Conservation (phyloP, 2,329 filamentous ascomycete genomes). For the Pseudocercospora pini-densiflorae region DNA sequence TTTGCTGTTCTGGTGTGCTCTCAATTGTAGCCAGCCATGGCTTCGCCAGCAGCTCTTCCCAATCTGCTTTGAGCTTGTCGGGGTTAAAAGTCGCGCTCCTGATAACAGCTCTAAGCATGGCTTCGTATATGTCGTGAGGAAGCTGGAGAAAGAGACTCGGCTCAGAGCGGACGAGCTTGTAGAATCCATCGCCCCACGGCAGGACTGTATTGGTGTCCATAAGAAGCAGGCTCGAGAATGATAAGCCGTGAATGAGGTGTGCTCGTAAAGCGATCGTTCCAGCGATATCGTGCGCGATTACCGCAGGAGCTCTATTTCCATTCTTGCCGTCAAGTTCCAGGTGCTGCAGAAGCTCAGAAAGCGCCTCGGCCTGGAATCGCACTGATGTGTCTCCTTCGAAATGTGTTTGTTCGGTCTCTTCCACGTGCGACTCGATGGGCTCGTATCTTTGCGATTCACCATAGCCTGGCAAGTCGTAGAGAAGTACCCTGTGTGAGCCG, state of each 20-base stretch:
- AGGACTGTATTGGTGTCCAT: constrained; percentile 51
- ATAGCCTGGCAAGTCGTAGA: constrained; percentile 55
- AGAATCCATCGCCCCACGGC: constrained; percentile 51
- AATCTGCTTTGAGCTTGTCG: constrained; percentile 31
- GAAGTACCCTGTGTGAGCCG: constrained; percentile 43
- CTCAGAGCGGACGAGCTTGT: constrained; percentile 44
- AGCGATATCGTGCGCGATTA: constrained; percentile 54
- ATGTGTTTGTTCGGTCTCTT: constrained; percentile 23
- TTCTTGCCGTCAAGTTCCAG: constrained; percentile 36
- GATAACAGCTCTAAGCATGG: constrained; percentile 48
- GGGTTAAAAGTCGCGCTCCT: constrained; percentile 42
- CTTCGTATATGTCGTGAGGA: constrained; percentile 41
- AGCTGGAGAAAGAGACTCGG: constrained; percentile 38
- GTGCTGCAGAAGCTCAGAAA: constrained; percentile 44
- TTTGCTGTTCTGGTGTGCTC: constrained; percentile 10
- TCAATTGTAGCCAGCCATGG: constrained; percentile 37
- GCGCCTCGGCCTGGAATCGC: constrained; percentile 44
- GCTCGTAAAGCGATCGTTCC: constrained; percentile 49
- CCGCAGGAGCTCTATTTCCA: constrained; percentile 35
- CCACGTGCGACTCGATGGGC: constrained; percentile 23
- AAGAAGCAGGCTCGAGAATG: constrained; percentile 48
- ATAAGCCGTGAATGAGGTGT: constrained; percentile 43
- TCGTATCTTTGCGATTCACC: constrained; percentile 42
- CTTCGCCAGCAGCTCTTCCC: constrained; percentile 43
- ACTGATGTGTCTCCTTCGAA: constrained; percentile 44